phyloP scores from a whole-genome alignment of 2,329 filamentous ascomycete species.

The Meredithiella fracta region DNA sequence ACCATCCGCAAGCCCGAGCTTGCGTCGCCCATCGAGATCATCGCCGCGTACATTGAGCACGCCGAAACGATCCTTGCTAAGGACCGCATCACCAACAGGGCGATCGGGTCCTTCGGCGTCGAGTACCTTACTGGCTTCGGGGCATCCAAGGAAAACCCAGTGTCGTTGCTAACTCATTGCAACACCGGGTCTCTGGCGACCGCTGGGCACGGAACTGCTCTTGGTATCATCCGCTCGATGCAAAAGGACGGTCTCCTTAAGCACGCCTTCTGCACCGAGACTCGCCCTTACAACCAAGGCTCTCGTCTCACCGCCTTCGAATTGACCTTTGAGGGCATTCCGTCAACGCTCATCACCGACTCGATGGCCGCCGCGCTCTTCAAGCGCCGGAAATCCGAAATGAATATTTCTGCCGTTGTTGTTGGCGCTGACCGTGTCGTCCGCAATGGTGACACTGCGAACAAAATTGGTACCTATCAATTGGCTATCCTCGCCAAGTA shows the following conservation, averaged over 20 bases:
- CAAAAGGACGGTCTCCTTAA: slow-evolving; percentile 47
- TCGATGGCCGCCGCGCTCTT: slow-evolving; percentile 91
- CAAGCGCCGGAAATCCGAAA: slow-evolving; percentile 38
- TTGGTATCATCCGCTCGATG: slow-evolving; percentile 82
- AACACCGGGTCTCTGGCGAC: slow-evolving; percentile 96
- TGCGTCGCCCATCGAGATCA: slow-evolving; percentile 34
- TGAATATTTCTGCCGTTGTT: slow-evolving; percentile 69
- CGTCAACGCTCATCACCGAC: slow-evolving; percentile 82
- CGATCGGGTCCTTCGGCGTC: slow-evolving; percentile 69
- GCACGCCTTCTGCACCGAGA: slow-evolving; percentile 92
- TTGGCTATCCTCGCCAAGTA: slow-evolving; percentile 78
- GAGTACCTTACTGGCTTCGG: slow-evolving; percentile 57
- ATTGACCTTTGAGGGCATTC: slow-evolving; percentile 83
- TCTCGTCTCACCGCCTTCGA: slow-evolving; percentile 90
- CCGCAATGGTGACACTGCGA: slow-evolving; percentile 91
- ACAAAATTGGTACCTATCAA: slow-evolving; percentile 94
- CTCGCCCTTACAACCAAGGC: slow-evolving; percentile 93
- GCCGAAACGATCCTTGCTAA: slow-evolving; percentile 77
- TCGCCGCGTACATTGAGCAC: slow-evolving; percentile 55
- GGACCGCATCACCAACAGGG: slow-evolving; percentile 73
- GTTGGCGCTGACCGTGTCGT: slow-evolving; percentile 92
- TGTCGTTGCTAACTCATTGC: slow-evolving; percentile 91
- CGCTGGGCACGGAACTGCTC: slow-evolving; percentile 89
- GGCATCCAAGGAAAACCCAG: slow-evolving; percentile 27
- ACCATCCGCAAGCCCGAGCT: slow-evolving; percentile 37